These are phyloP conservation scores for Danielozyma ontarioensis DNA, from an alignment of 805 yeast species.

Conservation along the genomic window DNA sequence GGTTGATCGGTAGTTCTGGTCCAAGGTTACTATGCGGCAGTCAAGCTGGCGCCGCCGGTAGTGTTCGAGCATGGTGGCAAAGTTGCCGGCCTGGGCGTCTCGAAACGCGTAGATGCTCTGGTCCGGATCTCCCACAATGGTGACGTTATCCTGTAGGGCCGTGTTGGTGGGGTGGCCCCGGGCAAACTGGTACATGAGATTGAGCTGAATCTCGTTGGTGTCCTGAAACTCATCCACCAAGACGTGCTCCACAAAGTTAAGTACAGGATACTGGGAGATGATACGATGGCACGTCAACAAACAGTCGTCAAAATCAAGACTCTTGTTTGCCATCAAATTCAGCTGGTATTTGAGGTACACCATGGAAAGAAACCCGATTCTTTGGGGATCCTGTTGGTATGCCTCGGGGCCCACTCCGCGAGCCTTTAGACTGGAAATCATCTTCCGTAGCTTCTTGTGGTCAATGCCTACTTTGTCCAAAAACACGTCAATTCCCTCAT, in stretches of 20 bases:
- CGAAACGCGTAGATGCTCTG: conserved; percentile 91
- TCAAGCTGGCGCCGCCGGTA: conserved; percentile 19
- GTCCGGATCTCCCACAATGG: conserved; percentile 95
- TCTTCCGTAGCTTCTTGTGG: conserved; percentile 32
- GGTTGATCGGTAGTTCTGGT: conserved; percentile 80
- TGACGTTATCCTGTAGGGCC: conserved; percentile 46
- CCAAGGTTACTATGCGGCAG: conserved; percentile 40
- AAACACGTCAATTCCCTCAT: conserved; percentile 1
- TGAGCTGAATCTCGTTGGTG: conserved; percentile 73
- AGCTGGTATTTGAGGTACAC: conserved; percentile 53
- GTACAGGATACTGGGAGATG: conserved; percentile 41
- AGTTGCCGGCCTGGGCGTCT: conserved; percentile 68
- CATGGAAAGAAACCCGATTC: conserved; percentile 13
- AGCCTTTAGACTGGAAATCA: conserved; percentile 56
- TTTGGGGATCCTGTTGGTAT: conserved; percentile 14
- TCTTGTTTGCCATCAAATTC: conserved; percentile 33
- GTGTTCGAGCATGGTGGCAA: conserved; percentile 46
- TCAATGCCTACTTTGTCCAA: conserved; percentile 15
- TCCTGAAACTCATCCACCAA: conserved; percentile 95
- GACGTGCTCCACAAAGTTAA: conserved; percentile 57
- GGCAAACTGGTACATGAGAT: conserved; percentile 51
- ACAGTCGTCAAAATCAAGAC: conserved; percentile 83
- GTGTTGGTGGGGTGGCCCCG: conserved; percentile 26
- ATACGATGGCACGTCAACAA: conserved; percentile 51
- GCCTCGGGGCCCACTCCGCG: conserved; percentile 42